These are phyloP conservation scores for Bidens hawaiensis DNA, from an alignment of 140 eudicot genomes.

Conservation along the genomic window DNA sequence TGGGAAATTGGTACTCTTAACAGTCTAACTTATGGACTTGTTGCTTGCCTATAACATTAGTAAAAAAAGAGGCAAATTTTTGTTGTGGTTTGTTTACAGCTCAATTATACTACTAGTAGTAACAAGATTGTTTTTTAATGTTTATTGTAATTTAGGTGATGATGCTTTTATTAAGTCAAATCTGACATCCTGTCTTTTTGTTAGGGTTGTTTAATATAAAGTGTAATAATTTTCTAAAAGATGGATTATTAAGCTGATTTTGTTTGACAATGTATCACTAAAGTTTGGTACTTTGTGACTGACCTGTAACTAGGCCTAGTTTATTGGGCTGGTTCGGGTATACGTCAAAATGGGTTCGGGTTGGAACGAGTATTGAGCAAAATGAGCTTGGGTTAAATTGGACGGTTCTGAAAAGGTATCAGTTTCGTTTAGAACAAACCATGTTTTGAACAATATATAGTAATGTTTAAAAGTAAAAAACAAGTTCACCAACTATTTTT, in stretches of 20 bases:
- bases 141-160: constrained; percentile 7
- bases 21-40: constrained; percentile 8
- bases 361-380: too few relatives aligned
- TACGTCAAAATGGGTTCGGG: too few relatives aligned
- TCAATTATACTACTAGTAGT: constrained; percentile 11
- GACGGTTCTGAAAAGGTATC: too few relatives aligned
- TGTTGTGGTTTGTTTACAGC: constrained; percentile 5
- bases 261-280: neutral
- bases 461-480: too few relatives aligned
- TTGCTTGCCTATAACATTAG: neutral
- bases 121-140: constrained; percentile 12
- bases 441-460: too few relatives aligned
- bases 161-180: constrained; percentile 3
- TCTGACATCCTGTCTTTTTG: constrained; percentile 4
- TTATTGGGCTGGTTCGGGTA: too few relatives aligned
- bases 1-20: constrained; percentile 18
- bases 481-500: too few relatives aligned
- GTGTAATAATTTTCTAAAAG: neutral
- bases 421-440: too few relatives aligned
- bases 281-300: too few relatives aligned
- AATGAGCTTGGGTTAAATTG: too few relatives aligned
- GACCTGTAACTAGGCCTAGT: too few relatives aligned
- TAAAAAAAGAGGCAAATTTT: constrained; percentile 10
- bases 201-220: neutral
- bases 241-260: neutral